These are phyloP conservation scores for Saccharum spontaneum DNA, from an alignment of 176 grass and related monocot genomes.

Conservation along the genomic window DNA sequence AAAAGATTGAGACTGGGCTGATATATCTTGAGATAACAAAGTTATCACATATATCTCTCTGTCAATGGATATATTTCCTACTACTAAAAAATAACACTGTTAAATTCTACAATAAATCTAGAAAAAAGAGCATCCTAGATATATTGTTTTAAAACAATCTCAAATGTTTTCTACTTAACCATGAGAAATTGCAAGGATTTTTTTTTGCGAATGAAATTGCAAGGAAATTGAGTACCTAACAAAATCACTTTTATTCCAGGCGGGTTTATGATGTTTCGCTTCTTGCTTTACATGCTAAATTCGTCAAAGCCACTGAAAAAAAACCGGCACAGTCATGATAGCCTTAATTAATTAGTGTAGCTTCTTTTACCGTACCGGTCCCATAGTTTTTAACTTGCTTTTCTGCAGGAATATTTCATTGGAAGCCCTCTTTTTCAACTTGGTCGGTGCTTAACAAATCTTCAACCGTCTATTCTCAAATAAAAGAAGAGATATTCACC, in stretches of 20 bases:
- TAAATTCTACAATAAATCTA: background rate
- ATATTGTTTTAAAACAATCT: background rate
- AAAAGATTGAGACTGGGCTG: no score
- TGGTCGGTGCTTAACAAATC: conserved; percentile 54
- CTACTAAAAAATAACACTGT: no score
- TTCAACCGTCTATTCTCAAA: background rate
- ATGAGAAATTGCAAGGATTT: background rate
- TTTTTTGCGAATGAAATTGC: no score
- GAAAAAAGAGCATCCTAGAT: background rate
- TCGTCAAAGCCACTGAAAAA: background rate
- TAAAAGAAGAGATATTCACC: conserved; percentile 28
- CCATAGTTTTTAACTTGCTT: background rate
- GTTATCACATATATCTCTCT: background rate
- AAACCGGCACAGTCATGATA: background rate
- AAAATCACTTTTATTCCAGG: background rate
- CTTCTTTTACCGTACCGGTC: background rate
- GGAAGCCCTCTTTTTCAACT: background rate
- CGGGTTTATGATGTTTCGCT: no score
- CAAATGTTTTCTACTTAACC: background rate
- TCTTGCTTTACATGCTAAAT: background rate
- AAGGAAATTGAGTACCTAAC: background rate
- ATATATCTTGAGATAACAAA: no score
- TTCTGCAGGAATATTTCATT: conserved; percentile 1
- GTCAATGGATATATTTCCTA: no score
- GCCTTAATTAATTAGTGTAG: background rate